Evolutionary conservation across 305 asterid species (phyloP).

Genomic region (Fraxinus ornus): DNA sequence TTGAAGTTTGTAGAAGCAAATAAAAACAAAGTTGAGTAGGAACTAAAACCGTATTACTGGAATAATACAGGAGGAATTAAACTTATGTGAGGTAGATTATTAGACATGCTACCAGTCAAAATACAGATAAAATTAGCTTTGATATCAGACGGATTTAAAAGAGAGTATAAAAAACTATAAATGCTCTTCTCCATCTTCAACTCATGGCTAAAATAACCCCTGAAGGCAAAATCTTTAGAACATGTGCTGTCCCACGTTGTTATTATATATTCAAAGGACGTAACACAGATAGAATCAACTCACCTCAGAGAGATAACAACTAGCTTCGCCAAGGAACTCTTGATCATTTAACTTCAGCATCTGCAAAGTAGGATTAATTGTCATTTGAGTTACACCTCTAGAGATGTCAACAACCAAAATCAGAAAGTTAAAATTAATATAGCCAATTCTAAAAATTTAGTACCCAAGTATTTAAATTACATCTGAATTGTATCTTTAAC

Average conservation of each 20-base stretch:
- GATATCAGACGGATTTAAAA: neutral
- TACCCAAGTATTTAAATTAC: neutral
- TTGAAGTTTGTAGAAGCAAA: neutral
- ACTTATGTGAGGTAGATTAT: neutral
- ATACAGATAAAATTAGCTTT: neutral
- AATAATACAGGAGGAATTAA: neutral
- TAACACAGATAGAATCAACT: conserved; percentile 22
- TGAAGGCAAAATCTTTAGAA: neutral
- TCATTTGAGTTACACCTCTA: conserved; percentile 17
- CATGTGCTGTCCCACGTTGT: neutral
- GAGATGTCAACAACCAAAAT: conserved; percentile 3
- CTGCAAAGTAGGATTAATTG: conserved; percentile 37
- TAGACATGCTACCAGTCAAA: neutral
- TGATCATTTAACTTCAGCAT: conserved; percentile 61
- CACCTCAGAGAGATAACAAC: conserved; percentile 74
- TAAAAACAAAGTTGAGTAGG: neutral
- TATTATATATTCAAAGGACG: neutral
- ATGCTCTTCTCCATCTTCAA: neutral
- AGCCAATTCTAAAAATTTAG: neutral
- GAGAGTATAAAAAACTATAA: neutral
- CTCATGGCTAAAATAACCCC: neutral
- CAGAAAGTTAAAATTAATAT: neutral
- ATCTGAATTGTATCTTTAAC: neutral
- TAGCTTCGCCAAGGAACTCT: conserved; percentile 86
- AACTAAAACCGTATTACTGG: neutral